Percentiles rank a stretch among this genome's conserved stretches.
Conservation (phyloP, 352 stramenopile genomes). For the Pythium brassicae region DNA sequence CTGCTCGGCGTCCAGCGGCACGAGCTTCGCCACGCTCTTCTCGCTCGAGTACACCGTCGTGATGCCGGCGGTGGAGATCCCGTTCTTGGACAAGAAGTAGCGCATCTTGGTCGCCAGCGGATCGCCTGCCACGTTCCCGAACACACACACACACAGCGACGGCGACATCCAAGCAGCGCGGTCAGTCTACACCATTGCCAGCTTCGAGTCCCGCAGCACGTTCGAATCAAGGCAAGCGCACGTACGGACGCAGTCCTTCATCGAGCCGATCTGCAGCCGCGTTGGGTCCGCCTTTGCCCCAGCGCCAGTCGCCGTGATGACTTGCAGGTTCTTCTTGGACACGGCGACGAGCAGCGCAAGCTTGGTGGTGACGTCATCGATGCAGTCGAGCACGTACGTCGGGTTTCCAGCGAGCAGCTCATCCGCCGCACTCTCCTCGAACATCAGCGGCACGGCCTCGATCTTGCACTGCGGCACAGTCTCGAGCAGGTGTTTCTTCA, state of each 20-base stretch:
- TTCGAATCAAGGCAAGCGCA: constrained; percentile 6
- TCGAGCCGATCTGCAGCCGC: constrained; percentile 93
- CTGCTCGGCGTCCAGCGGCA: constrained; percentile 93
- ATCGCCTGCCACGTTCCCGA: constrained; percentile 55
- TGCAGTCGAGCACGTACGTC: constrained; percentile 97
- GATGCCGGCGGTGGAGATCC: constrained; percentile 60
- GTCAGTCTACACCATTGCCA: constrained; percentile 2
- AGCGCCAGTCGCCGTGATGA: constrained; percentile 89
- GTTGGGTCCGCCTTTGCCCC: constrained; percentile 97
- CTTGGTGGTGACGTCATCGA: constrained; percentile 99
- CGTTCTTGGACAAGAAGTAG: constrained; percentile 90
- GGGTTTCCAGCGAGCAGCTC: constrained; percentile 80
- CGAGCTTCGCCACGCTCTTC: constrained; percentile 94
- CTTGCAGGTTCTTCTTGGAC: constrained; percentile 65
- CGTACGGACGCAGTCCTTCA: constrained; percentile 89
- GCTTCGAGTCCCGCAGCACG: not conserved
- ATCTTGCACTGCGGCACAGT: constrained; percentile 82
- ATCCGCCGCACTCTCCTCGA: constrained; percentile 68
- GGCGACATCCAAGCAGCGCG: not conserved
- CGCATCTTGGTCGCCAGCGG: constrained; percentile 95
- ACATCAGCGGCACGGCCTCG: constrained; percentile 90
- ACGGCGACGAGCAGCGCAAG: constrained; percentile 91
- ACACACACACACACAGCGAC: not conserved
- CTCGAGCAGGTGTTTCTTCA: constrained; percentile 77
- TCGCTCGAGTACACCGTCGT: constrained; percentile 94